A percentile compares a stretch with the other conserved stretches of the same genome.
Evolutionary conservation across 257 asterid species (phyloP).

Genomic region (Salvia splendens): DNA sequence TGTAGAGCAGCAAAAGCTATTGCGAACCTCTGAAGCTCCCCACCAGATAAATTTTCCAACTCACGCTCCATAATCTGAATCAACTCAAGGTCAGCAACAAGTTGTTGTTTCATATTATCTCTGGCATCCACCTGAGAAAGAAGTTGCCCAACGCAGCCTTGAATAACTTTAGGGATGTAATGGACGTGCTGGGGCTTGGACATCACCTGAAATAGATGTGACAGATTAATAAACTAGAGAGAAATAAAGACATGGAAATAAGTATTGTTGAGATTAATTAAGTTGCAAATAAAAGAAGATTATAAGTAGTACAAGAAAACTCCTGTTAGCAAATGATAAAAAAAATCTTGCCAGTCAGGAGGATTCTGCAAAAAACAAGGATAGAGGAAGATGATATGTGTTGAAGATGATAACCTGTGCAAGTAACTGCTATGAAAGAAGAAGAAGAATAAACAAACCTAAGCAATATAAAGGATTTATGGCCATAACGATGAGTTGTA

Average conservation of each 20-base stretch:
- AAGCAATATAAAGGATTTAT: conserved; percentile 89
- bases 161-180: conserved; percentile 97
- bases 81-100: conserved; percentile 84
- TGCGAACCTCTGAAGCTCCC: conserved; percentile 99
- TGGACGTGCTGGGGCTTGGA: conserved; percentile 97
- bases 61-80: conserved; percentile 91
- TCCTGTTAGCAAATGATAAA: conserved; percentile 67
- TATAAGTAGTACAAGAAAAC: neutral
- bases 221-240: neutral
- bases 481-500: conserved; percentile 98
- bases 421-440: conserved; percentile 18
- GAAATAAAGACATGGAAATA: neutral
- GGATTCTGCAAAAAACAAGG: conserved; percentile 67
- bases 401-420: conserved; percentile 66
- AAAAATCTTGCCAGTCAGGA: conserved; percentile 98
- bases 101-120: conserved; percentile 57
- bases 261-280: too few relatives aligned
- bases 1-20: conserved; percentile 91
- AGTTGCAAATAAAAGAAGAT: neutral
- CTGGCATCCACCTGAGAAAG: conserved; percentile 85
- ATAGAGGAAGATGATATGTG: conserved; percentile 44
- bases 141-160: conserved; percentile 97
- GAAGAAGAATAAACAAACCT: conserved; percentile 43
- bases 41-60: conserved; percentile 97
- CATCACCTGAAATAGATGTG: conserved; percentile 58